phyloP scores from a whole-genome alignment of 2,329 filamentous ascomycete species.

The Macrophomina pseudophaseolina region DNA sequence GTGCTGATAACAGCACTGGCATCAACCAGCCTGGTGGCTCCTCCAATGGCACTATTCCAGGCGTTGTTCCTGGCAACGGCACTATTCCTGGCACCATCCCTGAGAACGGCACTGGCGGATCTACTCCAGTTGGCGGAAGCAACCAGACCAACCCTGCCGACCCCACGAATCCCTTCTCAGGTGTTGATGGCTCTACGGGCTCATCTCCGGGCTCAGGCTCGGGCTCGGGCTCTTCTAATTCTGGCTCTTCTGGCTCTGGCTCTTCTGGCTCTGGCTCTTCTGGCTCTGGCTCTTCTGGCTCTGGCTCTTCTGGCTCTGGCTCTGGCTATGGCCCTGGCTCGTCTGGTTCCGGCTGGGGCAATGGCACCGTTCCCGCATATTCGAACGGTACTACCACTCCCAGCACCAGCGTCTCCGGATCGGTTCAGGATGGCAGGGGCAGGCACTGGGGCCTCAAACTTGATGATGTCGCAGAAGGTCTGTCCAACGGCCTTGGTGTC shows the following conservation, averaged over 20 bases:
- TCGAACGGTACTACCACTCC: not conserved
- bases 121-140: not conserved
- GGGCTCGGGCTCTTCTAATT: not conserved
- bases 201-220: not conserved
- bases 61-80: not conserved
- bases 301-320: not conserved
- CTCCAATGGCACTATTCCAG: not conserved
- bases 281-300: not conserved
- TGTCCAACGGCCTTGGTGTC: not conserved
- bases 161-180: not conserved
- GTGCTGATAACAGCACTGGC: not conserved
- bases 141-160: conserved; percentile 4
- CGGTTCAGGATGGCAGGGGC: not conserved
- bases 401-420: not conserved
- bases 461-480: not conserved
- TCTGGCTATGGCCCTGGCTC: not conserved
- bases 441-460: conserved; percentile 17
- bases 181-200: not conserved
- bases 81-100: not conserved
- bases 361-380: not conserved
- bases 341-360: conserved; percentile 6
- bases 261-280: not conserved
- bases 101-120: not conserved
- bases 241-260: not conserved
- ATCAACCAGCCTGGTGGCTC: not conserved